A percentile compares a stretch with the other conserved stretches of the same genome.
Evolutionary conservation across 305 asterid species (phyloP).

Genomic region (Solanum aculeatissimum): DNA sequence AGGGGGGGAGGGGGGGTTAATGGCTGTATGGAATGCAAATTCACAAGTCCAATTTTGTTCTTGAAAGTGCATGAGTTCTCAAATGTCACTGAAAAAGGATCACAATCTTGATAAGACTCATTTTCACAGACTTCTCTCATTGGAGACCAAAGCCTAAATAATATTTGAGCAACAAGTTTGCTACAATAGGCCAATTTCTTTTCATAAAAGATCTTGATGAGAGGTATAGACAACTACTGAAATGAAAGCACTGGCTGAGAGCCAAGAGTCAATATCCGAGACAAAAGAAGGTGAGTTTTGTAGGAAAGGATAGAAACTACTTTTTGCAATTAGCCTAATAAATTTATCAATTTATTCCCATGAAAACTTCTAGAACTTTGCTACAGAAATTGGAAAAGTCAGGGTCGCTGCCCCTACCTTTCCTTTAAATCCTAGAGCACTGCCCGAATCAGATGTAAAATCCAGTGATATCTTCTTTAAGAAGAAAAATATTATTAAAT

Average conservation of each 20-base stretch:
- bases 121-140: not conserved
- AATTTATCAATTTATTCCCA: not conserved
- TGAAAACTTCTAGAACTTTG: not conserved
- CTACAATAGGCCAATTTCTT: not conserved
- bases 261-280: not conserved
- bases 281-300: not conserved
- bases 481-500: not conserved
- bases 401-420: not conserved
- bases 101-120: not conserved
- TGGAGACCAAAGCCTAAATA: not conserved
- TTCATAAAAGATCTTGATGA: not conserved
- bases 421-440: not conserved
- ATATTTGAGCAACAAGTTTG: not conserved
- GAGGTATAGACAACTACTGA: not conserved
- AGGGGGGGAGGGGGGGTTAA: no score
- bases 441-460: not conserved
- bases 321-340: not conserved
- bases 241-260: not conserved
- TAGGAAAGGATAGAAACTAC: not conserved
- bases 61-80: not conserved
- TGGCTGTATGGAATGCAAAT: not conserved
- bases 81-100: not conserved
- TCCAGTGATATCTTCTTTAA: not conserved
- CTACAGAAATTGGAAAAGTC: not conserved
- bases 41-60: not conserved